phyloP scores from a whole-genome alignment of 805 yeast species.

The Starmerella vaccinii region DNA sequence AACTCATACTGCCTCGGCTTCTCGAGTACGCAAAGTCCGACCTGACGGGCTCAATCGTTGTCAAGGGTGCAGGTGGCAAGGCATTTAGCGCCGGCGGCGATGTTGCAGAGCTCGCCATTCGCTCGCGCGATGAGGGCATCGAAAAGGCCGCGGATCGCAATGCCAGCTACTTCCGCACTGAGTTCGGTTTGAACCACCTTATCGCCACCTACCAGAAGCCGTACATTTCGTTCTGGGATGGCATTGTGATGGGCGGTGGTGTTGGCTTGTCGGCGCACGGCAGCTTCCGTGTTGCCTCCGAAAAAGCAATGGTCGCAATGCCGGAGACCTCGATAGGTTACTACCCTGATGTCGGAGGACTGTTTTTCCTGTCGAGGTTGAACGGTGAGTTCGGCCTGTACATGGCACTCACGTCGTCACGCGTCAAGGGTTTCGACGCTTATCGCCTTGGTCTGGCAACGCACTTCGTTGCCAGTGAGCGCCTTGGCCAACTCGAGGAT shows the following conservation, averaged over 20 bases:
- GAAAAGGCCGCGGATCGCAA: slow-evolving; percentile 44
- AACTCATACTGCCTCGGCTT: slow-evolving; percentile 59
- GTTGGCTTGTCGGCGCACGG: slow-evolving; percentile 85
- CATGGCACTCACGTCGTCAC: slow-evolving; percentile 76
- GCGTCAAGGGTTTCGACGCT: slow-evolving; percentile 68
- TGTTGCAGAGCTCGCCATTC: slow-evolving; percentile 62
- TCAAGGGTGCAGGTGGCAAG: slow-evolving; percentile 51
- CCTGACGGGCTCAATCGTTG: slow-evolving; percentile 52
- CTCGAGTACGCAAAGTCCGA: slow-evolving; percentile 65
- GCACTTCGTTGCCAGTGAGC: slow-evolving; percentile 66
- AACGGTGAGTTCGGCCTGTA: slow-evolving; percentile 79
- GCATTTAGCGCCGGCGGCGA: slow-evolving; percentile 97
- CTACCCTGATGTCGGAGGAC: slow-evolving; percentile 91
- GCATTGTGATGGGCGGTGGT: slow-evolving; percentile 97
- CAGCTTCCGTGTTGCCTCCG: slow-evolving; percentile 90
- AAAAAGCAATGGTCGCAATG: slow-evolving; percentile 86
- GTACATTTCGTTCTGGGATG: slow-evolving; percentile 73
- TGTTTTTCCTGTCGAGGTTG: slow-evolving; percentile 74
- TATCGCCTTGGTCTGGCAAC: slow-evolving; percentile 79
- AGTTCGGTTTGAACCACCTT: slow-evolving; percentile 70
- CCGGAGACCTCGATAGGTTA: slow-evolving; percentile 96
- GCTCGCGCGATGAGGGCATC: slow-evolving; percentile 26
- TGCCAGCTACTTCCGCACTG: slow-evolving; percentile 59
- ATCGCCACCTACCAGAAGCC: slow-evolving; percentile 82
- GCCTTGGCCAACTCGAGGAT: slow-evolving; percentile 49